Evolutionary conservation across 169 alveolate genomes (phyloP), one percentile per base, ranked within the genome.

Genomic region (Cystoisospora suis): DNA sequence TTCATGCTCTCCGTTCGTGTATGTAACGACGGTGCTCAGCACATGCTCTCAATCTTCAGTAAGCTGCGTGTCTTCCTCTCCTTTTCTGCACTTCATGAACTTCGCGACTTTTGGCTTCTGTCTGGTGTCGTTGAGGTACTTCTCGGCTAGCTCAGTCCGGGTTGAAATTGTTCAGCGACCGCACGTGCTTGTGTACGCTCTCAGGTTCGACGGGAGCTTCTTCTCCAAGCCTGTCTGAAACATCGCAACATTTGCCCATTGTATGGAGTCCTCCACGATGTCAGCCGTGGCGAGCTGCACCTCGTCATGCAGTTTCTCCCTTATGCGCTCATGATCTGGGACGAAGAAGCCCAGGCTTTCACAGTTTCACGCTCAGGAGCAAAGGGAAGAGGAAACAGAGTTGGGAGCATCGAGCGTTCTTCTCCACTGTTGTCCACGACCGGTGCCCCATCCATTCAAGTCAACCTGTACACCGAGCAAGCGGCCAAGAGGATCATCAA

Each of bases 211-310:
- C 42, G 56, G 34, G 83, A 72, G 45, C 3, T 72, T 1, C 56
- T 40, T 20, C 27, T 72, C 36, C 83, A 72, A 29, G 3, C 56
- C 29, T 72, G 58, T 46, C 53, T 72, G 4, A 46, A 38, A n/a
- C 83, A 72, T 17, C 83, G 58, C 56, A n/a, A 72, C 83, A 72
- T 72, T 27, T 72, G 83, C 29, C 83, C 83, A 15, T 38, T 72
- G 56, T 72, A 72, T 56, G 83, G 83, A 23, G 83, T 72, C 56
- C 58, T 72, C 32, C 38, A 72, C 83, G 83, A 72, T 56, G 32
- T 3, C 2, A 34, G 20, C 36, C 6, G 58, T 6, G 83, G 83
- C 56, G 47, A 40, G 5, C 32, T 15, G 3, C 83, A 38, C 32
- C 53, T 72, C 32, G 42, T 72, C 9, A 46, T 72, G 15, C 83